Conservation (phyloP, 2,329 filamentous ascomycete species). For the Paecilomyces sp. region DNA sequence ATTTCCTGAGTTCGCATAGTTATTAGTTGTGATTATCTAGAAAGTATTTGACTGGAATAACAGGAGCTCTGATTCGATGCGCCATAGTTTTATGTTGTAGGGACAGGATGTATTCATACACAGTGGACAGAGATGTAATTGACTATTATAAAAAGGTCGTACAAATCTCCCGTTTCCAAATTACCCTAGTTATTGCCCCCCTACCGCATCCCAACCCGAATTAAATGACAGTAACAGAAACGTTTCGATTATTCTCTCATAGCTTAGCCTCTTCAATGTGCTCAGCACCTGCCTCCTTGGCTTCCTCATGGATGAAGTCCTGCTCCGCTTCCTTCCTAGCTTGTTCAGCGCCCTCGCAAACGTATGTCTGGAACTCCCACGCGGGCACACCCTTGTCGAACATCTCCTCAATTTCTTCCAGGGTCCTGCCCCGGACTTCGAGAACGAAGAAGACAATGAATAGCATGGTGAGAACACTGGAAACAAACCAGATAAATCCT, state of each 20-base stretch:
- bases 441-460: conserved; percentile 25
- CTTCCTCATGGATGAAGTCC: not conserved
- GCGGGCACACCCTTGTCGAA: conserved; percentile 1
- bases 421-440: conserved; percentile 18
- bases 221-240: not conserved
- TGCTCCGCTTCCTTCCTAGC: not conserved
- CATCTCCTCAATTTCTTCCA: conserved; percentile 15
- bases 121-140: no score
- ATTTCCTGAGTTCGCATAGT: no score
- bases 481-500: conserved; percentile 36
- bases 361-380: conserved; percentile 2
- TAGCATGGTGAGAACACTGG: conserved; percentile 25
- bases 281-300: not conserved
- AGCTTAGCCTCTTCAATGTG: not conserved
- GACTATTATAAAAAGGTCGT: no score
- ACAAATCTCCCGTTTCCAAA: no score
- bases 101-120: no score
- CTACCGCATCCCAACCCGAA: not conserved
- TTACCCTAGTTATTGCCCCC: no score
- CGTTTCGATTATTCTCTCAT: not conserved
- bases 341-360: not conserved
- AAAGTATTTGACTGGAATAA: no score
- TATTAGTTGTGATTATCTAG: no score
- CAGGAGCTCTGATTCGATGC: no score
- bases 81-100: no score